Evolutionary conservation across 2,329 filamentous ascomycete genomes (phyloP).

Genomic region (Zymoseptoria passerinii): DNA sequence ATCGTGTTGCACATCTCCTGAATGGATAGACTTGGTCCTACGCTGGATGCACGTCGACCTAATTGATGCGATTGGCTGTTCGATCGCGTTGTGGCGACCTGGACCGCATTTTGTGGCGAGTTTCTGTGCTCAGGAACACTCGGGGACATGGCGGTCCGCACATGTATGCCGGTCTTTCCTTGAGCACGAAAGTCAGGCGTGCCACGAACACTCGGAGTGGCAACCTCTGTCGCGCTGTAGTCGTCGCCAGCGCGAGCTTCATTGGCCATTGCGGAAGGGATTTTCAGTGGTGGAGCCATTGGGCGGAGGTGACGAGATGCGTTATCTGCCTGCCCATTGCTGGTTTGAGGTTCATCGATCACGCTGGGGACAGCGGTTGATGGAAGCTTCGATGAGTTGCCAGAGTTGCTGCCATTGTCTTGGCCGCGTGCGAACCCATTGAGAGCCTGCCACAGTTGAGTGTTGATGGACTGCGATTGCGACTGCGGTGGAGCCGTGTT

Average conservation of each 20-base stretch:
- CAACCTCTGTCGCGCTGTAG: conserved; percentile 40
- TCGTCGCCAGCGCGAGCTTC: conserved; percentile 28
- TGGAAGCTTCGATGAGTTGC: conserved; percentile 20
- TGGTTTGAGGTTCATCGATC: conserved; percentile 12
- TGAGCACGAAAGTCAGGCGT: conserved; percentile 31
- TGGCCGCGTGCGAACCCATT: conserved; percentile 30
- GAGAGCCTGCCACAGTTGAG: conserved; percentile 28
- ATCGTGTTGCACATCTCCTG: conserved; percentile 43
- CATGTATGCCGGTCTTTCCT: neutral
- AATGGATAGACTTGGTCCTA: conserved; percentile 33
- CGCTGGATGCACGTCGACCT: conserved; percentile 4
- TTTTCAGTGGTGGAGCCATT: conserved; percentile 26
- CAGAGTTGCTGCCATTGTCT: conserved; percentile 19
- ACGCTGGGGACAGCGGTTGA: conserved; percentile 28
- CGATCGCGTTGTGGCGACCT: neutral
- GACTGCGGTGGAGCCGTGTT: conserved; percentile 8
- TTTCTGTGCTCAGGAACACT: neutral
- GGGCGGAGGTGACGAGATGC: conserved; percentile 5
- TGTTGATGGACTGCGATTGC: conserved; percentile 24
- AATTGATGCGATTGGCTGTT: neutral
- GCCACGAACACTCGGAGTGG: conserved; percentile 37
- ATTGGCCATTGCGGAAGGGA: conserved; percentile 14
- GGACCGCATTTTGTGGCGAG: conserved; percentile 1
- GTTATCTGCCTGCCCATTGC: neutral
- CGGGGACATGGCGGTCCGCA: neutral